Evolutionary conservation across 306 rosid genomes (phyloP), one percentile per base, ranked within the genome.

Genomic region (Glycine latifolia): DNA sequence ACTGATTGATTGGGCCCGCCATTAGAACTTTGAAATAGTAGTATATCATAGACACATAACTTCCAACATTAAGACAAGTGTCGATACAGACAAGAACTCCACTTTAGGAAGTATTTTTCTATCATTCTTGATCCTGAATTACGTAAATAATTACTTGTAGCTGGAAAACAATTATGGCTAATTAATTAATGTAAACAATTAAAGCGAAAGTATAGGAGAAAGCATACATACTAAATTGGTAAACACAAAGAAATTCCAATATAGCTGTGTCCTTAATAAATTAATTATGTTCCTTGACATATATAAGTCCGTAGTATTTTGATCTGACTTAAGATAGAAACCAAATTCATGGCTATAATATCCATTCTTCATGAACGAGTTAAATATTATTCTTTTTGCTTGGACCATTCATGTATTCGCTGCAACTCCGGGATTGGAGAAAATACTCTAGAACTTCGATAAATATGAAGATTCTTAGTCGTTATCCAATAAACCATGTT

Each of bases 401-500:
- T 12, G 17, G 43, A 44, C 37, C 37, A 9, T 26, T 48, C 10
- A 17, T 70, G 73, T 11, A 48, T 39, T 41, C 6, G 14, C 41
- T 11, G 12, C 49, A 69, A 17, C 6, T 20, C 9, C 13, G 15
- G 39, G 43, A 47, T 70, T 5, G 14, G 11, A 10, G 58, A 69
- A 20, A 70, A 17, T 9, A 70, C 49, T 15, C 12, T 10, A 70
- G 6, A 71, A 71, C 37, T 26, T 49, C 12, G 20, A 71, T 20
- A 26, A 71, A 71, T 48, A 49, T 26, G 60, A 49, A 71, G 75
- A 71, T 71, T 71, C 60, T 12, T 14, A 0, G 75, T 70, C 11
- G 17, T 70, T 70, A 26, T 49, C 12, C 6, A 11, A 39, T 48
- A 46, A 70, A 49, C 13, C 59, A 26, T 20, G 60, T 26, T 71